These are phyloP conservation scores for Claviceps sp. DNA, from an alignment of 2,329 filamentous ascomycete genomes.

Conservation along the genomic window DNA sequence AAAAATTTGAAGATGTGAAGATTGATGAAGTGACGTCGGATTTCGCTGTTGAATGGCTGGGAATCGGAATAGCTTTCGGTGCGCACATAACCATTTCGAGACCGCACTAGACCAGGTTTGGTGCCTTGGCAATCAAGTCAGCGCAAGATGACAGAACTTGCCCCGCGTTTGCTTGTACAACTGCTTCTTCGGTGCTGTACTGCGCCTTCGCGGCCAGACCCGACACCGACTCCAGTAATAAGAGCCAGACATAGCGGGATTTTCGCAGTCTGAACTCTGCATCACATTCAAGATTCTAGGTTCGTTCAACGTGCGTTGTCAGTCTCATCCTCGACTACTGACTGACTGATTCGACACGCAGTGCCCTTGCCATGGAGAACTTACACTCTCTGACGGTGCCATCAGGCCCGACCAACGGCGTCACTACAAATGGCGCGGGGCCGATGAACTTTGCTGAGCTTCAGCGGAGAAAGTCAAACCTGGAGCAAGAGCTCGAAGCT, in stretches of 20 bases:
- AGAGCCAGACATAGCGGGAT: background rate
- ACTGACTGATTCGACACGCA: background rate
- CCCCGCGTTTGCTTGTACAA: background rate
- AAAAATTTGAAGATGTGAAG: background rate
- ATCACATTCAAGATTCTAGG: background rate
- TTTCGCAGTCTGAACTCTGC: background rate
- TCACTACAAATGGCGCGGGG: slow-evolving; percentile 44
- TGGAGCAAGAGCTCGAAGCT: slow-evolving; percentile 78
- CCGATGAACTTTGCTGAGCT: slow-evolving; percentile 65
- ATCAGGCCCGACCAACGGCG: slow-evolving; percentile 60
- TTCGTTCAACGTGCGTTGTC: background rate
- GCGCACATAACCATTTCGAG: slow-evolving; percentile 4
- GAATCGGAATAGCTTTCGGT: background rate
- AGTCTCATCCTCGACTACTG: background rate
- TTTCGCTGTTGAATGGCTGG: slow-evolving; percentile 4
- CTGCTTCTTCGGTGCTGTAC: background rate
- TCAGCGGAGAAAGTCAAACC: slow-evolving; percentile 66
- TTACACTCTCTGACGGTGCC: slow-evolving; percentile 47
- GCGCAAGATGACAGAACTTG: background rate
- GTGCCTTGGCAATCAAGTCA: too few relatives aligned
- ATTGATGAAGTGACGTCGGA: slow-evolving; percentile 7
- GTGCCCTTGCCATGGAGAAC: slow-evolving; percentile 31
- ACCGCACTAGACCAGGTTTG: too few relatives aligned
- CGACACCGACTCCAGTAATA: background rate
- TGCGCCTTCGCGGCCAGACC: background rate